Conservation (phyloP, 2,329 filamentous ascomycete genomes). For the Colletotrichum endophyticum region DNA sequence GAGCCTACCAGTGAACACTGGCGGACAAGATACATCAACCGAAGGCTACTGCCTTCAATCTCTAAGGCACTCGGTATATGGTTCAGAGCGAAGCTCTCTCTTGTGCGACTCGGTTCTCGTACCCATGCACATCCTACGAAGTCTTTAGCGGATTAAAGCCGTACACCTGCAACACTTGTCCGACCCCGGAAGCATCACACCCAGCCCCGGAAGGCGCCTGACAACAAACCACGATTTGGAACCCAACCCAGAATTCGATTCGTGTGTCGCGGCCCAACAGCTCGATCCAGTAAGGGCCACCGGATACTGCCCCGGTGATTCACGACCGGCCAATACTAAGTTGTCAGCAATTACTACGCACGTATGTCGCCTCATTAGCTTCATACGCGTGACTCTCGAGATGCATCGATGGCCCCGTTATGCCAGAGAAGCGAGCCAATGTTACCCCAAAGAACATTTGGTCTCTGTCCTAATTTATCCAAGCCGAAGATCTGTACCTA, state of each 20-base stretch:
- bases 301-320: background rate
- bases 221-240: background rate
- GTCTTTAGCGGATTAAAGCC: background rate
- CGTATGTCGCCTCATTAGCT: background rate
- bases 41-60: background rate
- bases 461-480: background rate
- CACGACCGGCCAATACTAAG: background rate
- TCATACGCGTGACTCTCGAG: background rate
- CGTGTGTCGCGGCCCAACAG: background rate
- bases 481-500: background rate
- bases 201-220: background rate
- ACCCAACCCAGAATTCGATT: background rate
- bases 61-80: background rate
- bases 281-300: background rate
- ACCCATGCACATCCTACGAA: background rate
- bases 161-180: background rate
- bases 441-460: background rate
- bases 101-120: background rate
- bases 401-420: background rate
- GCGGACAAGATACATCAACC: background rate
- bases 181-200: background rate
- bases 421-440: background rate
- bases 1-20: background rate
- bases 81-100: background rate
- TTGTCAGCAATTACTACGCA: background rate